These are phyloP conservation scores for Penicillium canescens DNA, from an alignment of 495 filamentous ascomycete genomes.

Conservation along the genomic window DNA sequence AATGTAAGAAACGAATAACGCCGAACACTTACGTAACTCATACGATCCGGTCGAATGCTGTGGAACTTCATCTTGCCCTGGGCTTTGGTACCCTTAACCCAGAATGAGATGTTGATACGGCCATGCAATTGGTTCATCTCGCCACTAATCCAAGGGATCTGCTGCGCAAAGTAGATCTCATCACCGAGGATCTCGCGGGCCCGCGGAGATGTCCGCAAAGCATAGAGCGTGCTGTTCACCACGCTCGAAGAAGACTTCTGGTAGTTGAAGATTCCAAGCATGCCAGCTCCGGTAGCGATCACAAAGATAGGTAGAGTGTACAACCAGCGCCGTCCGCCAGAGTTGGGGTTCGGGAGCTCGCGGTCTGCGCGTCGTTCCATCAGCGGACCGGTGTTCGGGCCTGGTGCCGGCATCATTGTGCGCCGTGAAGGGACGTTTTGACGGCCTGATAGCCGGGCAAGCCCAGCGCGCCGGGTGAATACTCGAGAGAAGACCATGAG, in stretches of 20 bases:
- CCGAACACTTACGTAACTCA: conserved; percentile 65
- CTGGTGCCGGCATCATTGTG: conserved; percentile 50
- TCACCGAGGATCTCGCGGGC: conserved; percentile 81
- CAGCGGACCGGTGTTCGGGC: conserved; percentile 61
- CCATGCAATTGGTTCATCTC: conserved; percentile 94
- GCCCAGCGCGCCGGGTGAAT: conserved; percentile 18
- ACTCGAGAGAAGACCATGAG: conserved; percentile 16
- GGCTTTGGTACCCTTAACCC: conserved; percentile 78
- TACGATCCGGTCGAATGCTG: conserved; percentile 69
- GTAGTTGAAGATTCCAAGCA: conserved; percentile 95
- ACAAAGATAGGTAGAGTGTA: conserved; percentile 59
- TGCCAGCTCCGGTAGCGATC: conserved; percentile 59
- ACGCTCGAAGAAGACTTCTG: conserved; percentile 84
- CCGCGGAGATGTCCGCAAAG: conserved; percentile 73
- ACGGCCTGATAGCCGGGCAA: conserved; percentile 12
- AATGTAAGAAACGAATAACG: neutral
- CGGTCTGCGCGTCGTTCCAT: conserved; percentile 80
- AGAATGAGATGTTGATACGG: conserved; percentile 81
- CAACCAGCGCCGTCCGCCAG: conserved; percentile 43
- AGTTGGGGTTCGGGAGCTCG: conserved; percentile 60
- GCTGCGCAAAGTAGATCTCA: conserved; percentile 85
- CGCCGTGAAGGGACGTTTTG: conserved; percentile 31
- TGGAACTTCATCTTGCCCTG: conserved; percentile 78
- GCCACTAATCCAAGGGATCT: conserved; percentile 91
- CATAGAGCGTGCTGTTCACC: conserved; percentile 83